phyloP scores from a whole-genome alignment of 2,329 filamentous ascomycete genomes.

The Aureobasidium sp. region DNA sequence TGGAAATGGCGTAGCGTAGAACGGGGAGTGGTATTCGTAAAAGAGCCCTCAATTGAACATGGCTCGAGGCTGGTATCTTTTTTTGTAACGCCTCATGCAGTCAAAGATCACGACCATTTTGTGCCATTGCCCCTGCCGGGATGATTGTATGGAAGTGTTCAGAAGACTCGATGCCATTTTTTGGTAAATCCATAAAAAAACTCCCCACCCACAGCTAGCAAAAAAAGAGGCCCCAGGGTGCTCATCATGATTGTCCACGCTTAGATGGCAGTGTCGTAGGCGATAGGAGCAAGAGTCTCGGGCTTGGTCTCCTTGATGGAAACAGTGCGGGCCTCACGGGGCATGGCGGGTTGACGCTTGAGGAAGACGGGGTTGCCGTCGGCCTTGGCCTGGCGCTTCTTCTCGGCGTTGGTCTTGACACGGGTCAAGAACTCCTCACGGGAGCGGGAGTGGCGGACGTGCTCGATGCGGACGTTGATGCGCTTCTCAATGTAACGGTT shows the following conservation, averaged over 20 bases:
- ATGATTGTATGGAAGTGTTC: conserved; percentile 14
- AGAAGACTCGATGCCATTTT: conserved; percentile 16
- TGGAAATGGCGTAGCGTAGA: conserved; percentile 1
- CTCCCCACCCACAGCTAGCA: conserved; percentile 14
- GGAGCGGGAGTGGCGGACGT: conserved; percentile 89
- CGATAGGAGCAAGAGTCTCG: conserved; percentile 82
- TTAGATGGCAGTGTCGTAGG: conserved; percentile 99
- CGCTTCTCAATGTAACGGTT: conserved; percentile 99
- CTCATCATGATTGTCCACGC: background rate
- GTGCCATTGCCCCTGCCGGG: conserved; percentile 12
- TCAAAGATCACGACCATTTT: conserved; percentile 11
- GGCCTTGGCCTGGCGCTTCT: conserved; percentile 88
- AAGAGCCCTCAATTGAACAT: conserved; percentile 13
- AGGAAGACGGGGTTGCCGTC: conserved; percentile 81
- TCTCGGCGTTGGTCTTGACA: conserved; percentile 91
- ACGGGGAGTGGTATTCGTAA: conserved; percentile 15
- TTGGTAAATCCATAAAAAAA: conserved; percentile 13
- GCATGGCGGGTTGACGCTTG: conserved; percentile 80
- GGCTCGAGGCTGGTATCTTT: conserved; percentile 12
- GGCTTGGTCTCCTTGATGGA: conserved; percentile 75
- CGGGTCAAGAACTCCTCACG: conserved; percentile 93
- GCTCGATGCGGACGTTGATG: conserved; percentile 97
- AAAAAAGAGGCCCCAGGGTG: conserved; percentile 11
- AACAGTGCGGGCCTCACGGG: conserved; percentile 74
- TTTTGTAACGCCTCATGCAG: conserved; percentile 7